Conservation (phyloP, 371 early-diverging fungal genomes). For the Circinella umbellata region DNA sequence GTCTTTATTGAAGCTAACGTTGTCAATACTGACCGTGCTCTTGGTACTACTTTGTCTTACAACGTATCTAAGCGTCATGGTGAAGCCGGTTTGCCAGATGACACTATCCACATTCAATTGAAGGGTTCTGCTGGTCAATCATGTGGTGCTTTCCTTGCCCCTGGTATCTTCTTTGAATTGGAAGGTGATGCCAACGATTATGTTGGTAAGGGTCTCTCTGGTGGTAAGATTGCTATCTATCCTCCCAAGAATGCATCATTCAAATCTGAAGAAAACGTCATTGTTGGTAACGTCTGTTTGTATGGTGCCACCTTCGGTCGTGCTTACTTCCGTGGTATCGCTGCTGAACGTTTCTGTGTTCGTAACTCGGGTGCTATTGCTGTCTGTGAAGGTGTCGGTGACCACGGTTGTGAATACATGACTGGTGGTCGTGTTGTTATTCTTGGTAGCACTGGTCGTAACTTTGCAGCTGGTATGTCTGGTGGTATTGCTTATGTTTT, state of each 20-base stretch:
- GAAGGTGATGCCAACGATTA: slow-evolving; percentile 99
- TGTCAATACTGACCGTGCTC: slow-evolving; percentile 94
- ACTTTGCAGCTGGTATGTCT: slow-evolving; percentile 96
- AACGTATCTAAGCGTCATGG: slow-evolving; percentile 83
- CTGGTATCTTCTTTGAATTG: slow-evolving; percentile 89
- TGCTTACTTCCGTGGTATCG: slow-evolving; percentile 93
- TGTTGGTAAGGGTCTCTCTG: slow-evolving; percentile 97
- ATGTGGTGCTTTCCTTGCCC: slow-evolving; percentile 92
- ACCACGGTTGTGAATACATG: slow-evolving; percentile 99
- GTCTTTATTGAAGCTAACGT: slow-evolving; percentile 71
- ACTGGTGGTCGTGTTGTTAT: slow-evolving; percentile 91
- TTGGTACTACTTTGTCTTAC: slow-evolving; percentile 91
- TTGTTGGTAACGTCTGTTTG: slow-evolving; percentile 96
- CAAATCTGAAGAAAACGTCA: slow-evolving; percentile 86
- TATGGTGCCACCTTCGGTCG: slow-evolving; percentile 96
- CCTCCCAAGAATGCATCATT: slow-evolving; percentile 83
- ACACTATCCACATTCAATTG: slow-evolving; percentile 84
- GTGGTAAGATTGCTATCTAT: slow-evolving; percentile 87
- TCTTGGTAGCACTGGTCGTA: slow-evolving; percentile 85
- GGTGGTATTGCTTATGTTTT: slow-evolving; percentile 93
- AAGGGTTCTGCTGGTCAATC: slow-evolving; percentile 97
- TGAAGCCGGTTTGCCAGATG: slow-evolving; percentile 84
- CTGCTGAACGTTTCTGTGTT: slow-evolving; percentile 97
- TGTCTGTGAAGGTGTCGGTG: slow-evolving; percentile 96
- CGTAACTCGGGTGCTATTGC: slow-evolving; percentile 96